These are phyloP conservation scores for Kalmusia sp. DNA, from an alignment of 2,329 filamentous ascomycete species.

Conservation along the genomic window DNA sequence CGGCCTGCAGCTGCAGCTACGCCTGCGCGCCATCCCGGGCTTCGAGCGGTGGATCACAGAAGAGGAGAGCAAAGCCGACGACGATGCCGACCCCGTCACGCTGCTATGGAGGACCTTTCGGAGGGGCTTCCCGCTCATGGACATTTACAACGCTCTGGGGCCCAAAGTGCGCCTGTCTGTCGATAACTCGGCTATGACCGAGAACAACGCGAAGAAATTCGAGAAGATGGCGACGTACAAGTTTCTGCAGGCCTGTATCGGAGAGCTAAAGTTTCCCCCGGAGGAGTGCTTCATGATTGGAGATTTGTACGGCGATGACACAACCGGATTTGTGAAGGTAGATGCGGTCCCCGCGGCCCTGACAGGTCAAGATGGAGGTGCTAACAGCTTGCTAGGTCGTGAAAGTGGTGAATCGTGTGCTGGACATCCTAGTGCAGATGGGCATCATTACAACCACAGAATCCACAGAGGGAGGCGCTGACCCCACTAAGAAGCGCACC, in stretches of 20 bases:
- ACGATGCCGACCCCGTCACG: slow-evolving; percentile 82
- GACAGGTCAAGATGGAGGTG: background rate
- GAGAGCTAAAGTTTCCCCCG: slow-evolving; percentile 78
- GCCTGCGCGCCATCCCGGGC: slow-evolving; percentile 81
- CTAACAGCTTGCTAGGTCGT: slow-evolving; percentile 66
- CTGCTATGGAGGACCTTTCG: slow-evolving; percentile 88
- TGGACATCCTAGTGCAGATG: slow-evolving; percentile 82
- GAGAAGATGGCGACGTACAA: slow-evolving; percentile 90
- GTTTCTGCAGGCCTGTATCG: slow-evolving; percentile 88
- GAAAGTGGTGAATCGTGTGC: slow-evolving; percentile 88
- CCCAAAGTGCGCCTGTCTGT: slow-evolving; percentile 73
- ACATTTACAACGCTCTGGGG: slow-evolving; percentile 85
- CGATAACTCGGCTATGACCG: slow-evolving; percentile 68
- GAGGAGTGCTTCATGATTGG: slow-evolving; percentile 90
- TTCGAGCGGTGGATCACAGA: slow-evolving; percentile 79
- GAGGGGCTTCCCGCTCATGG: slow-evolving; percentile 81
- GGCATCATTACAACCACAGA: slow-evolving; percentile 66
- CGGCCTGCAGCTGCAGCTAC: slow-evolving; percentile 82
- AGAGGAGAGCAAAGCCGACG: slow-evolving; percentile 72
- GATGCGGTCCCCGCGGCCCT: background rate
- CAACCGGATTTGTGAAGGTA: slow-evolving; percentile 95
- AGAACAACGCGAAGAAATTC: slow-evolving; percentile 67
- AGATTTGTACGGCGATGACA: slow-evolving; percentile 92
- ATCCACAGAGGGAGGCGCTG: slow-evolving; percentile 58
- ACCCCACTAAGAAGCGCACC: slow-evolving; percentile 63